These are phyloP conservation scores for Platanus orientalis DNA, from an alignment of 164 flowering plant species.

Conservation along the genomic window DNA sequence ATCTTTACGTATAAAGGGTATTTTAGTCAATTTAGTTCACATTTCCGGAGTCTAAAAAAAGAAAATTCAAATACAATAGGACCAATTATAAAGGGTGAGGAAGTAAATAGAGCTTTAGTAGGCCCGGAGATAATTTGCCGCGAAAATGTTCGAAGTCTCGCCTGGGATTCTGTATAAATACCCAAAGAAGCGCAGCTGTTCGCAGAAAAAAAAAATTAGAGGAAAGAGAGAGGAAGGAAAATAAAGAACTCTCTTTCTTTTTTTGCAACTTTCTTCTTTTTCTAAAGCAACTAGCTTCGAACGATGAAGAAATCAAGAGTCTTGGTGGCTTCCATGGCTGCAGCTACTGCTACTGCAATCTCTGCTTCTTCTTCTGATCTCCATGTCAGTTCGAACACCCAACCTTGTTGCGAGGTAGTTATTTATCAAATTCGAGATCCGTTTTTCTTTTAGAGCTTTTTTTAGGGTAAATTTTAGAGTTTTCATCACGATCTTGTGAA, in stretches of 20 bases:
- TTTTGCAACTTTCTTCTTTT: too few species aligned
- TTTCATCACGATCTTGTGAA: too few species aligned
- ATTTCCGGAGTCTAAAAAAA: not conserved
- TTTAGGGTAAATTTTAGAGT: not conserved
- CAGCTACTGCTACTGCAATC: conserved; percentile 20
- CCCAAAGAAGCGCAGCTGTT: too few species aligned
- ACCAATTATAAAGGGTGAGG: too few species aligned
- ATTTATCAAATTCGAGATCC: not conserved
- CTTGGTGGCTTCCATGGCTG: conserved; percentile 26
- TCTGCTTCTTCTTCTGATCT: conserved; percentile 7
- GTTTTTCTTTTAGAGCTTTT: not conserved
- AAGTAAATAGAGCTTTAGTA: too few species aligned
- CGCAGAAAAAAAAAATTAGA: too few species aligned
- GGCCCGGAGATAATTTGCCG: conserved; percentile 22
- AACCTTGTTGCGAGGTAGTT: not conserved
- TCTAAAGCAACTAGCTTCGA: too few species aligned
- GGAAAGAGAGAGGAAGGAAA: not conserved
- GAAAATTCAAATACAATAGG: too few species aligned
- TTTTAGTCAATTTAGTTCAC: too few species aligned
- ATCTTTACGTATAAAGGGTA: too few species aligned
- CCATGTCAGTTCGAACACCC: conserved; percentile 12
- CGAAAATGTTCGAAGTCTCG: conserved; percentile 17
- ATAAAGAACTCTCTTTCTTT: too few species aligned
- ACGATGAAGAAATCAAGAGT: conserved; percentile 22
- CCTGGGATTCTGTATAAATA: not conserved